phyloP scores from a whole-genome alignment of 1,139 yeast genomes.

The Hemisphaericaspora xylanilytica region DNA sequence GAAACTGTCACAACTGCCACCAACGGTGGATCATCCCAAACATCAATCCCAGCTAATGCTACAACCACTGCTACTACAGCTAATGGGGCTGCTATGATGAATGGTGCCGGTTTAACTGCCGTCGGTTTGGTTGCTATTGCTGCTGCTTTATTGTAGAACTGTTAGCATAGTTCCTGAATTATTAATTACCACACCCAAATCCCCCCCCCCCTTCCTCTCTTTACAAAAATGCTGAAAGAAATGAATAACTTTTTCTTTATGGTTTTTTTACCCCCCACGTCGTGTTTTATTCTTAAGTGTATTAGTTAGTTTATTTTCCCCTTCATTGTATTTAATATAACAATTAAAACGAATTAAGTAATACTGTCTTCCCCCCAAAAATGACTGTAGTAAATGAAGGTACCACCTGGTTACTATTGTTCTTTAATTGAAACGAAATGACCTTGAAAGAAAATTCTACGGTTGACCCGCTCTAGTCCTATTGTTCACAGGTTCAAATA shows the following conservation, averaged over 20 bases:
- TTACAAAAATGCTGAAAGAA: too few relatives aligned
- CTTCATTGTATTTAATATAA: conserved; percentile 5
- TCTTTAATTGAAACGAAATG: too few relatives aligned
- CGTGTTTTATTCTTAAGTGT: conserved; percentile 6
- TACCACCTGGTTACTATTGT: too few relatives aligned
- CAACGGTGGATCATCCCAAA: conserved; percentile 1
- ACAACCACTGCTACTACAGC: conserved; percentile 12
- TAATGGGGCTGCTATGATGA: conserved; percentile 35
- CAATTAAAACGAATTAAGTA: background rate
- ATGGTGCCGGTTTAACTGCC: conserved; percentile 37
- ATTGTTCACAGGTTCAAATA: too few relatives aligned
- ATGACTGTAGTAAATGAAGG: too few relatives aligned
- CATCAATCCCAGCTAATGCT: conserved; percentile 11
- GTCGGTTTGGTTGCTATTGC: conserved; percentile 49
- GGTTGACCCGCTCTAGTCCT: too few relatives aligned
- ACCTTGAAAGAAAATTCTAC: too few relatives aligned
- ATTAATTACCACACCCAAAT: background rate
- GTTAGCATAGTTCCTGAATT: background rate
- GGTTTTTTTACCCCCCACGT: background rate
- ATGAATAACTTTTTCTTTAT: background rate
- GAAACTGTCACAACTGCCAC: conserved; percentile 1
- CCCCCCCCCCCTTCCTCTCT: too few relatives aligned
- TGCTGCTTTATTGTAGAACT: conserved; percentile 33
- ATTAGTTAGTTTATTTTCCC: conserved; percentile 4
- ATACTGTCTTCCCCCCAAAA: too few relatives aligned